Evolutionary conservation across 345 rosid genomes (phyloP).

Genomic region (Garcia nutans): DNA sequence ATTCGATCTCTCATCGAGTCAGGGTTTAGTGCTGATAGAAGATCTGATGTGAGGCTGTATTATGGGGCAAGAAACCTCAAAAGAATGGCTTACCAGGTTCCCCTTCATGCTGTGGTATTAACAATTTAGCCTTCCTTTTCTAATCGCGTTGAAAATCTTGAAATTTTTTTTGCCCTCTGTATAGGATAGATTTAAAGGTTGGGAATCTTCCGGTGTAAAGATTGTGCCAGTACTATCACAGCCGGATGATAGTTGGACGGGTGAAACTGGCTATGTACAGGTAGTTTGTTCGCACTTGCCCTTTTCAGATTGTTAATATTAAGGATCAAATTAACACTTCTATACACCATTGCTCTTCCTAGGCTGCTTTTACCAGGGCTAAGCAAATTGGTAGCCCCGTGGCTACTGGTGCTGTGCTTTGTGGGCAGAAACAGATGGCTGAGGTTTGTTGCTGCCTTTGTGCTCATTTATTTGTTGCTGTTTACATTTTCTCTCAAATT

Average conservation of each 20-base stretch:
- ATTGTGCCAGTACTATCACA: slow-evolving; percentile 84
- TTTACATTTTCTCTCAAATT: neutral
- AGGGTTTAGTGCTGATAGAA: slow-evolving; percentile 68
- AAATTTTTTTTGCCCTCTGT: neutral
- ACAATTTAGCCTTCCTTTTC: neutral
- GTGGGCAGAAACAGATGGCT: slow-evolving; percentile 95
- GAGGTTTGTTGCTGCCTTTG: slow-evolving; percentile 53
- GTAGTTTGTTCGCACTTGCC: slow-evolving; percentile 24
- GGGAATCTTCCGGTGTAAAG: slow-evolving; percentile 89
- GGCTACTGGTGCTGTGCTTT: slow-evolving; percentile 74
- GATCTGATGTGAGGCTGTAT: slow-evolving; percentile 84
- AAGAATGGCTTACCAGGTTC: slow-evolving; percentile 98
- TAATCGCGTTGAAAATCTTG: too few species aligned
- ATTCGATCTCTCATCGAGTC: slow-evolving; percentile 85
- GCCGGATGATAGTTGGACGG: slow-evolving; percentile 75
- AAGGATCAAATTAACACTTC: slow-evolving; percentile 3
- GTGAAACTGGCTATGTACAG: slow-evolving; percentile 95
- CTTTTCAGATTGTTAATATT: neutral
- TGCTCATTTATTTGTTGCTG: neutral
- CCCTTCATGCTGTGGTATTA: slow-evolving; percentile 6
- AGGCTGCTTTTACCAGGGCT: slow-evolving; percentile 88
- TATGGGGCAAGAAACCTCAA: slow-evolving; percentile 90
- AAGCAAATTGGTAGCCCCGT: slow-evolving; percentile 50
- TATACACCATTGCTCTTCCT: slow-evolving; percentile 23
- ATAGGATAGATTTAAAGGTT: slow-evolving; percentile 83